Evolutionary conservation across 176 grass and related monocot species (phyloP).

Genomic region (Carex scoparia): DNA sequence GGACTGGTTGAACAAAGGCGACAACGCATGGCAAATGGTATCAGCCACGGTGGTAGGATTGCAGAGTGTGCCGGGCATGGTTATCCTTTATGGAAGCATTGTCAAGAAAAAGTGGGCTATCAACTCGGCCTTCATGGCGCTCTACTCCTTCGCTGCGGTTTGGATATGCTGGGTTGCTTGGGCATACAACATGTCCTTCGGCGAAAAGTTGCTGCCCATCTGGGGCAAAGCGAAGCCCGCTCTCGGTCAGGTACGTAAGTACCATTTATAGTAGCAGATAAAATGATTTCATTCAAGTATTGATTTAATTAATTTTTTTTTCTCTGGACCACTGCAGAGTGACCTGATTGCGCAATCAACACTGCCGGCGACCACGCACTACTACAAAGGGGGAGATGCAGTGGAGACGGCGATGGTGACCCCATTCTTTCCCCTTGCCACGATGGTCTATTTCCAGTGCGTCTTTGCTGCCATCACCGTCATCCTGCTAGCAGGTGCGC

Average conservation of each 20-base stretch:
- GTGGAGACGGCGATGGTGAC: constrained; percentile 27
- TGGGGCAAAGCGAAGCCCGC: constrained; percentile 69
- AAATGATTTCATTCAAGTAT: not conserved
- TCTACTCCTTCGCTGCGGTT: constrained; percentile 88
- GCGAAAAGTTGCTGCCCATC: constrained; percentile 54
- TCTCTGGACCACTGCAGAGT: not conserved
- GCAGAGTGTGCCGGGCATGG: constrained; percentile 61
- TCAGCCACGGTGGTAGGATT: constrained; percentile 68
- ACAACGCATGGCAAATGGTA: constrained; percentile 83
- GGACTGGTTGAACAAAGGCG: constrained; percentile 84
- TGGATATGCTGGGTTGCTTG: constrained; percentile 84
- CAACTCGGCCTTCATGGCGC: constrained; percentile 95
- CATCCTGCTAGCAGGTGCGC: constrained; percentile 39
- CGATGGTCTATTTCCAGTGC: constrained; percentile 67
- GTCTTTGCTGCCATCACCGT: constrained; percentile 68
- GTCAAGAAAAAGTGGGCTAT: constrained; percentile 98
- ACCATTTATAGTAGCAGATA: not conserved
- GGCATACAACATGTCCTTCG: constrained; percentile 93
- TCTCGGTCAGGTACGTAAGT: constrained; percentile 37
- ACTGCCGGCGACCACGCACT: constrained; percentile 49
- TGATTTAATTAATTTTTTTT: not conserved
- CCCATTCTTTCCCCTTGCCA: constrained; percentile 44
- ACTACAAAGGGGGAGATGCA: constrained; percentile 22
- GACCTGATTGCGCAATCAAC: constrained; percentile 30
- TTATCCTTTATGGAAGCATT: constrained; percentile 80